Conservation (phyloP, 176 grass and related monocot species). For the Lolium multiflorum region DNA sequence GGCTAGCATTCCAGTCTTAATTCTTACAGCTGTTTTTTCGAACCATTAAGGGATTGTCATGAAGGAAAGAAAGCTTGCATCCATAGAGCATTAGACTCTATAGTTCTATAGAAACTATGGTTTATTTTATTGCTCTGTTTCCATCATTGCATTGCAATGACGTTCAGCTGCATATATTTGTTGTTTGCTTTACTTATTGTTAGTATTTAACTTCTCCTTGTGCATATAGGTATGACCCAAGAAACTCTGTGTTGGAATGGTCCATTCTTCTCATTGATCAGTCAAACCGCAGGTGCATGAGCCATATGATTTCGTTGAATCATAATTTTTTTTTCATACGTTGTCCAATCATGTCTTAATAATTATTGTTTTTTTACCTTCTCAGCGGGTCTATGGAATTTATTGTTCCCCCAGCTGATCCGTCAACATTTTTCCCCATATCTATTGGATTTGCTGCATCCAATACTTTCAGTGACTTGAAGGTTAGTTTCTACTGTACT, state of each 20-base stretch:
- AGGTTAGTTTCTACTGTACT: slow-evolving; percentile 45
- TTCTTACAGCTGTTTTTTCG: slow-evolving; percentile 14
- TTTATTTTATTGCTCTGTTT: slow-evolving; percentile 6
- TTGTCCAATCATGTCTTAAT: background rate
- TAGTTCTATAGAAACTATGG: background rate
- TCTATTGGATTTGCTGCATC: slow-evolving; percentile 75
- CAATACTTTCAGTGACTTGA: slow-evolving; percentile 80
- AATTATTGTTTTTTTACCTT: slow-evolving; percentile 23
- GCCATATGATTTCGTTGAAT: background rate
- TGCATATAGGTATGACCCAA: slow-evolving; percentile 69
- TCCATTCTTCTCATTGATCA: slow-evolving; percentile 85
- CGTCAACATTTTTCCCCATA: slow-evolving; percentile 84
- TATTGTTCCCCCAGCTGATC: slow-evolving; percentile 72
- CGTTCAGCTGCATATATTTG: slow-evolving; percentile 19
- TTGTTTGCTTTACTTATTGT: slow-evolving; percentile 16
- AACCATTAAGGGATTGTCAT: background rate
- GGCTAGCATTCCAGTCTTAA: background rate
- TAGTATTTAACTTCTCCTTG: slow-evolving; percentile 8
- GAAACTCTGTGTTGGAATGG: slow-evolving; percentile 77
- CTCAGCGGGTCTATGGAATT: slow-evolving; percentile 83
- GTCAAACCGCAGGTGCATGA: slow-evolving; percentile 74
- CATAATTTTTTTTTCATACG: slow-evolving; percentile 28
- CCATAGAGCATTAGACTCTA: background rate
- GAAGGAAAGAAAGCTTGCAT: background rate
- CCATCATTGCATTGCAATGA: background rate